Evolutionary conservation across 257 asterid species (phyloP).

Genomic region (Solanum tarapatanum): DNA sequence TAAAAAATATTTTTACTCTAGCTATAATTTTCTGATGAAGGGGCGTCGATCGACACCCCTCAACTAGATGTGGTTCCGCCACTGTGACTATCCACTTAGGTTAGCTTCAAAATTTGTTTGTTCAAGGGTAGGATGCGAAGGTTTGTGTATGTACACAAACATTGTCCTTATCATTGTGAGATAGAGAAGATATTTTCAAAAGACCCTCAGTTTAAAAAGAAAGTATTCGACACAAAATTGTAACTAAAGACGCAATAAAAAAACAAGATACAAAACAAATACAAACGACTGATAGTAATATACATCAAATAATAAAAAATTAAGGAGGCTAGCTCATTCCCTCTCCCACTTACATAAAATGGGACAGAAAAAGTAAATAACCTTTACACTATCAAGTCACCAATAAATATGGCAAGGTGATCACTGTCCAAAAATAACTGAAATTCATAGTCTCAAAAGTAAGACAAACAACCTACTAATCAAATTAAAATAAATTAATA

Average conservation of each 20-base stretch:
- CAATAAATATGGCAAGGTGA: not conserved
- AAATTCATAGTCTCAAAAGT: not conserved
- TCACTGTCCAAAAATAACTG: not conserved
- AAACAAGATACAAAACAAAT: no score
- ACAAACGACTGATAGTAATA: not conserved
- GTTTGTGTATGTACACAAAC: not conserved
- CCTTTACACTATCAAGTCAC: not conserved
- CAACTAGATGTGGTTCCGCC: no score
- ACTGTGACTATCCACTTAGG: not conserved
- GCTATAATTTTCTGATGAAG: no score
- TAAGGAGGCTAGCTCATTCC: not conserved
- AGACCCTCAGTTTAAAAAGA: not conserved
- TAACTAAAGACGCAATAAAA: not conserved
- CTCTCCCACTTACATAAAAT: not conserved
- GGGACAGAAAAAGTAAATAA: fast-evolving
- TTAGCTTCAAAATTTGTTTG: not conserved
- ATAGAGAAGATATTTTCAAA: not conserved
- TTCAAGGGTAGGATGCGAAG: no score
- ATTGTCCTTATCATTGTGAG: not conserved
- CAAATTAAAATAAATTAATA: no score
- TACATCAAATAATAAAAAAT: not conserved
- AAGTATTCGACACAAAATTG: not conserved
- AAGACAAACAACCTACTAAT: not conserved
- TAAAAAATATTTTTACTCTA: no score
- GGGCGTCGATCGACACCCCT: no score